Evolutionary conservation across 352 stramenopile genomes (phyloP).

Genomic region (Halophytophthora polymorphica): DNA sequence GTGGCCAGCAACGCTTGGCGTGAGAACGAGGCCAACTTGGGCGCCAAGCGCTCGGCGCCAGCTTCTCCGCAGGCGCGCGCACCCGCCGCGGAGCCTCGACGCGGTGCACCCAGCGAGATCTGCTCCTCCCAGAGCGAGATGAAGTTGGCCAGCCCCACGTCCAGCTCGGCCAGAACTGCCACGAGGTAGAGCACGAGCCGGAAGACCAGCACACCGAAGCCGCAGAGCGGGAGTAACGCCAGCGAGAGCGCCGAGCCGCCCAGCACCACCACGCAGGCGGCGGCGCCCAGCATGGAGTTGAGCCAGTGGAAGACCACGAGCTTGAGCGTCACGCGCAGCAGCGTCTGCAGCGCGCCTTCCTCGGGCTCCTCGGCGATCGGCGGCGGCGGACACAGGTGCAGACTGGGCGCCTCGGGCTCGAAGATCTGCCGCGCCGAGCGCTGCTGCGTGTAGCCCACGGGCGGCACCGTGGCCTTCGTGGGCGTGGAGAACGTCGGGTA

Average conservation of each 20-base stretch:
- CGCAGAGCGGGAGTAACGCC: constrained; percentile 50
- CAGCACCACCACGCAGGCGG: constrained; percentile 41
- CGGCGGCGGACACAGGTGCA: constrained; percentile 6
- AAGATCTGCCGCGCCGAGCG: constrained; percentile 13
- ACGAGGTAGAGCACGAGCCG: constrained; percentile 49
- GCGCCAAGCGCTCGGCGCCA: constrained; percentile 45
- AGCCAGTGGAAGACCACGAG: constrained; percentile 61
- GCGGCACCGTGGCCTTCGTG: constrained; percentile 10
- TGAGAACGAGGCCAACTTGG: constrained; percentile 44
- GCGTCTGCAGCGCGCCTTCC: constrained; percentile 16
- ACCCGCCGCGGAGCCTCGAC: constrained; percentile 26
- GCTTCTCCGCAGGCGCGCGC: constrained; percentile 32
- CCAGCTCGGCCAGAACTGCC: constrained; percentile 49
- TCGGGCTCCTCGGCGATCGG: constrained; percentile 15
- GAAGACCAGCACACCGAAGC: constrained; percentile 53
- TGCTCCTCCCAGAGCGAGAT: constrained; percentile 45
- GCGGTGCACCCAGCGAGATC: constrained; percentile 41
- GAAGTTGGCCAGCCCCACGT: constrained; percentile 66
- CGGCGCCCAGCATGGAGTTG: constrained; percentile 45
- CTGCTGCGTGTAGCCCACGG: constrained; percentile 2
- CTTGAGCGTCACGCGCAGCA: constrained; percentile 38
- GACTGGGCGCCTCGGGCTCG: constrained; percentile 5
- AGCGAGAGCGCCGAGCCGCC: constrained; percentile 35
- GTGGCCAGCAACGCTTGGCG: constrained; percentile 35
- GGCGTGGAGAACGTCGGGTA: constrained; percentile 32